These are phyloP conservation scores for Chenopodium formosanum DNA, from an alignment of 148 eudicot genomes.

Conservation along the genomic window DNA sequence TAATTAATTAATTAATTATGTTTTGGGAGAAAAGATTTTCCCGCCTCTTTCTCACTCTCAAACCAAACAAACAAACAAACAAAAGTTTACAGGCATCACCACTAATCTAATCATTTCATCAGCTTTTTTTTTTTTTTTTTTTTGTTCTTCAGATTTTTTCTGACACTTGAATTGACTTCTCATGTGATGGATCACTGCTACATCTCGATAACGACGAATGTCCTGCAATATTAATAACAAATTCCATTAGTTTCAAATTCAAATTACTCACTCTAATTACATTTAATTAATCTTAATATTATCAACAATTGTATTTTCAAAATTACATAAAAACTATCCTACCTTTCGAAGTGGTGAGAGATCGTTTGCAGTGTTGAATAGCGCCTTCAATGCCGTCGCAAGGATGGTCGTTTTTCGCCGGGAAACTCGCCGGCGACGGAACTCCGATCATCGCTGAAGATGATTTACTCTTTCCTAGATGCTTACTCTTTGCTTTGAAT, in stretches of 20 bases:
- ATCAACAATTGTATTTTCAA: neutral
- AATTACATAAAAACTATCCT: neutral
- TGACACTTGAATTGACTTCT: constrained; percentile 37
- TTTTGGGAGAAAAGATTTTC: neutral
- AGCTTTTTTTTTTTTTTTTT: neutral
- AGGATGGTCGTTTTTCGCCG: constrained; percentile 41
- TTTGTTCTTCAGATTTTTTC: constrained; percentile 12
- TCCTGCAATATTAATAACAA: constrained; percentile 15
- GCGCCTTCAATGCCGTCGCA: constrained; percentile 61
- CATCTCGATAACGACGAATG: constrained; percentile 35
- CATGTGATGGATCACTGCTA: constrained; percentile 47
- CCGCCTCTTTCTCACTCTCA: neutral
- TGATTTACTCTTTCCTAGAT: constrained; percentile 45
- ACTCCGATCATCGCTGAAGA: constrained; percentile 32
- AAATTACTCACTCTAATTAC: neutral
- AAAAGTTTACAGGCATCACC: neutral
- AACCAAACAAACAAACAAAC: constrained; percentile 14
- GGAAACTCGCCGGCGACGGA: constrained; percentile 13
- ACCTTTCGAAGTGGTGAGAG: constrained; percentile 21
- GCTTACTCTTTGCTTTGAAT: constrained; percentile 25
- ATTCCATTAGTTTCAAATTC: neutral
- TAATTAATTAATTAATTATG: neutral
- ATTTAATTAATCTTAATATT: too few relatives aligned
- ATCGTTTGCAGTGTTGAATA: constrained; percentile 57
- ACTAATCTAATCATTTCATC: constrained; percentile 9